Evolutionary conservation across 1,284 basidiomycete genomes (phyloP).

Genomic region (Laetiporus sulphureus): DNA sequence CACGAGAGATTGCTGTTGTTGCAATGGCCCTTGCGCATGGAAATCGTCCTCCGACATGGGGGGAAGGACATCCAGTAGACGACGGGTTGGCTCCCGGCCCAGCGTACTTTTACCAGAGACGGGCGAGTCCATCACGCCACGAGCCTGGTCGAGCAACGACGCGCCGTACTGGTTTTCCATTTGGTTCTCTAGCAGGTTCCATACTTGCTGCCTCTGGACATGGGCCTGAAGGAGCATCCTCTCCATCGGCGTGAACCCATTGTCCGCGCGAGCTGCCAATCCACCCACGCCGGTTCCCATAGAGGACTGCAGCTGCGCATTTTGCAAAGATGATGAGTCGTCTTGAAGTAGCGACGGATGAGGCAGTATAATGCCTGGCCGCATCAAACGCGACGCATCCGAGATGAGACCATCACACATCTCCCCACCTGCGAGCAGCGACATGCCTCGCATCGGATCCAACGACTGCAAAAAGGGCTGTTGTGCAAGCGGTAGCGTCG

Average conservation of each 20-base stretch:
- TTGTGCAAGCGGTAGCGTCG: background rate
- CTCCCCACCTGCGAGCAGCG: slow-evolving; percentile 4
- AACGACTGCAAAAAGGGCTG: slow-evolving; percentile 1
- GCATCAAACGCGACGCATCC: slow-evolving; percentile 4
- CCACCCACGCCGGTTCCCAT: slow-evolving; percentile 13
- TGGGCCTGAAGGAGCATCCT: slow-evolving; percentile 61
- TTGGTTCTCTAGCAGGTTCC: slow-evolving; percentile 13
- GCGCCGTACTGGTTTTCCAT: background rate
- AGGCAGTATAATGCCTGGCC: background rate
- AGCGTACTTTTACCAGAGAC: background rate
- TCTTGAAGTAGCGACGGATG: slow-evolving; percentile 4
- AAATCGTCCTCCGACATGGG: slow-evolving; percentile 34
- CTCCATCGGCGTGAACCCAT: slow-evolving; percentile 62
- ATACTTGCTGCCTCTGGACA: slow-evolving; percentile 26
- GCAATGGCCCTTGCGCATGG: slow-evolving; percentile 21
- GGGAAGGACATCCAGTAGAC: slow-evolving; percentile 22
- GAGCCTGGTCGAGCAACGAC: background rate
- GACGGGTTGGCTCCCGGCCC: slow-evolving; percentile 6
- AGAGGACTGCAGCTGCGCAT: slow-evolving; percentile 13
- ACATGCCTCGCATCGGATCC: slow-evolving; percentile 5
- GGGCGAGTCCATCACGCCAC: background rate
- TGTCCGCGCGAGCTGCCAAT: slow-evolving; percentile 17
- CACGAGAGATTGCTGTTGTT: no score
- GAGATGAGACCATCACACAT: no score
- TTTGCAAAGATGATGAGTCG: slow-evolving; percentile 1